Conservation (phyloP, 2,329 filamentous ascomycete species). For the Pseudocercospora ulei region DNA sequence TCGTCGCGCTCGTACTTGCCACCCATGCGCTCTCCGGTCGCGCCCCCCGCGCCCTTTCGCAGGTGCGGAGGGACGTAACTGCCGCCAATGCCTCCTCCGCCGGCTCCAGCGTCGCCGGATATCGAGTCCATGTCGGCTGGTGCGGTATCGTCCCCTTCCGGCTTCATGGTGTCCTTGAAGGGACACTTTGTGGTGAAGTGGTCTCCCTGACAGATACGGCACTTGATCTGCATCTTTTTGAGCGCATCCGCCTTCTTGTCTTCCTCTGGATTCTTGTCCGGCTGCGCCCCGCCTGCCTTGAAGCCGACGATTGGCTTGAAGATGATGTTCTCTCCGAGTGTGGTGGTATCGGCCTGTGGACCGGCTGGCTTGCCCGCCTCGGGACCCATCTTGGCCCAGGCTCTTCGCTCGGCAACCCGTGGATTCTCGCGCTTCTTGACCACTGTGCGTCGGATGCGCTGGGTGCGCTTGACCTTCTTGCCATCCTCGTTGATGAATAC, state of each 20-base stretch:
- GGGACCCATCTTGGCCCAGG: conserved; percentile 84
- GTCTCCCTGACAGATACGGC: conserved; percentile 95
- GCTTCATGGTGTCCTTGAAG: conserved; percentile 99
- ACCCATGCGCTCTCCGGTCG: conserved; percentile 73
- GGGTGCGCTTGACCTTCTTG: conserved; percentile 94
- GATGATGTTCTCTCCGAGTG: conserved; percentile 93
- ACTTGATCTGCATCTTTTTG: conserved; percentile 99
- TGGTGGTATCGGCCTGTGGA: conserved; percentile 80
- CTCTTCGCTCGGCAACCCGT: conserved; percentile 85
- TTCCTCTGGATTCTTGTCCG: conserved; percentile 59
- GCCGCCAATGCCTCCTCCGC: conserved; percentile 48
- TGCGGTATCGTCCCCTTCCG: conserved; percentile 48
- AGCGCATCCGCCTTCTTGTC: conserved; percentile 61
- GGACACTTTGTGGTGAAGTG: conserved; percentile 99
- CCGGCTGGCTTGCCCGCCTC: conserved; percentile 77
- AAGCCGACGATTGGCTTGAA: conserved; percentile 90
- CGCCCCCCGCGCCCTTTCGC: conserved; percentile 57
- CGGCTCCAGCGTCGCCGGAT: conserved; percentile 40
- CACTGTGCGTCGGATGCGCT: conserved; percentile 83
- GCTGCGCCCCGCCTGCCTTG: conserved; percentile 71
- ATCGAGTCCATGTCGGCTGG: conserved; percentile 43
- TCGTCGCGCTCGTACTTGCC: conserved; percentile 97
- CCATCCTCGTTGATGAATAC: conserved; percentile 85
- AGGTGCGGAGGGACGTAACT: conserved; percentile 93
- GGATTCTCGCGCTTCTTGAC: conserved; percentile 95